Evolutionary conservation across 2,329 filamentous ascomycete genomes (phyloP).

Genomic region (Trichoderma cornu-damae): DNA sequence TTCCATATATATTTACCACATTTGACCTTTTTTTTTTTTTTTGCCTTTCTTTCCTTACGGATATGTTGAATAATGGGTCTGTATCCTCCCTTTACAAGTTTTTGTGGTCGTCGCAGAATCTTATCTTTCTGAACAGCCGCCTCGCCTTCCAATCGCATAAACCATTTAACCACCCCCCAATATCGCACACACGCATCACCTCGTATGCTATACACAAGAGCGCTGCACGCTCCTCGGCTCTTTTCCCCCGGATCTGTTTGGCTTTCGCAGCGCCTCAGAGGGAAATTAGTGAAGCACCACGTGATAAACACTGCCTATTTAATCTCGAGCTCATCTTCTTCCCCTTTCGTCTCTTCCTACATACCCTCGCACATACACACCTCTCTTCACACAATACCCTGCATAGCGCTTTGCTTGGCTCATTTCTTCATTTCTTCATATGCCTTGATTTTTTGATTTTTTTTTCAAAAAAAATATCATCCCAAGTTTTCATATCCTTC

Average conservation of each 20-base stretch:
- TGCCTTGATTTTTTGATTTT: too few species aligned
- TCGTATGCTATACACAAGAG: background rate
- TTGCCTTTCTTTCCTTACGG: background rate
- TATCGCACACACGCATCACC: background rate
- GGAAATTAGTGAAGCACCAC: conserved; percentile 5
- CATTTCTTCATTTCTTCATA: background rate
- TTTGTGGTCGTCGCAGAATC: background rate
- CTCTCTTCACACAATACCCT: too few species aligned
- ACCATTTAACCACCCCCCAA: too few species aligned
- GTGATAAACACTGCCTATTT: conserved; percentile 1
- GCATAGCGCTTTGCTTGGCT: background rate
- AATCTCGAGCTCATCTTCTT: background rate
- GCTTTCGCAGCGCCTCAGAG: background rate
- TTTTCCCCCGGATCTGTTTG: background rate
- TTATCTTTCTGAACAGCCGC: background rate
- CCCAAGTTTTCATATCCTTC: background rate
- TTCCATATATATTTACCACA: background rate
- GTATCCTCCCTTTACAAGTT: background rate
- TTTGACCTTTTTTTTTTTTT: background rate
- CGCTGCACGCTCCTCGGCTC: background rate
- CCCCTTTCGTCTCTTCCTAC: background rate
- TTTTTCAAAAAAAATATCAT: background rate
- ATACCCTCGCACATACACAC: background rate
- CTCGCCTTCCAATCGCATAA: background rate
- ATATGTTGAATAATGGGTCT: too few species aligned